Base-by-base conservation (phyloP, 805 yeast species). In the Torulaspora quercuum region DNA sequence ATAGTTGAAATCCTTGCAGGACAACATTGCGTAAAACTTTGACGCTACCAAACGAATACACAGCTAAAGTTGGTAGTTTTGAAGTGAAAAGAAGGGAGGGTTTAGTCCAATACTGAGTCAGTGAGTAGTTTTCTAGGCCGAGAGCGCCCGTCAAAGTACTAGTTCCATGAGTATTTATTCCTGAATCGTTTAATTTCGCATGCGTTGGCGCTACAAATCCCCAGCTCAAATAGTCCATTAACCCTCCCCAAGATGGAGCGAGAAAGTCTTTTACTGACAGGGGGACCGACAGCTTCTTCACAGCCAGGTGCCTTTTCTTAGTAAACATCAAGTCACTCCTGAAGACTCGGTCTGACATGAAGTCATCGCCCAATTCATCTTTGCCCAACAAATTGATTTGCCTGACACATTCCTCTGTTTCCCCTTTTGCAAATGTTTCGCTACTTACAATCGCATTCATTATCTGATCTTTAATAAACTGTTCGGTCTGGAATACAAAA, bases 271-370 rank as follows among this genome's bases (percentile, higher is more conserved):
- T 36, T 4, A 84, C 25, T 8, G 81, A 76, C 15, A 90, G 69
- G 13, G 75, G 71, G 16, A 76, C 76, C 31, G 75, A 69, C 17
- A 89, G 66, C 25, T 73, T 69, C 44, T 80, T 75, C 22, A 74
- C 68, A 21, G 79, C 61, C 4, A 71, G 59, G 51, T 92, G 95
- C 25, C 71, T 74, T 39, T 72, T 71, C 48, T 87, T 77, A 2
- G 87, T 76, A 52, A 88, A 90, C 97, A 92, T 92, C 25, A 82
- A 72, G 18, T 77, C 79, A 7, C 82, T 72, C 40, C 81, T 73
- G 57, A 86, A 86, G 6, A 70, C 70, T 35, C 78, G 75, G 35
- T 78, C 81, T 17, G 74, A 48, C 59, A 70, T 67, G 28, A 68
- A 71, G 18, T 76, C 81, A 19, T 75, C 73, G 6, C 86, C 86